phyloP scores from a whole-genome alignment of 2,329 filamentous ascomycete species.

The Aspergillus brasiliensis region DNA sequence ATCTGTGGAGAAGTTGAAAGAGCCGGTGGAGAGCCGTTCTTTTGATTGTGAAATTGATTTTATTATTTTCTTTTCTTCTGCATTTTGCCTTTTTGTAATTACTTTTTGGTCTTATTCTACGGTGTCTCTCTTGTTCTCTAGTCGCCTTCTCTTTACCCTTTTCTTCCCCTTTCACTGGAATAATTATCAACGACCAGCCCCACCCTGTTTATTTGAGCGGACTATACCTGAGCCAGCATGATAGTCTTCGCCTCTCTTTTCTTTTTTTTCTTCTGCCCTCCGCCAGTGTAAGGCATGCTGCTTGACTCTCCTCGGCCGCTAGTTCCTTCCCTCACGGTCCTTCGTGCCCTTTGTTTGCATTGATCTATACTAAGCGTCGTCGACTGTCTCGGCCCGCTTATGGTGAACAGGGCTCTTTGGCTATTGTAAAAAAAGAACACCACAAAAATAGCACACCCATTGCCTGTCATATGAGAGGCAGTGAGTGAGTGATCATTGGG shows the following conservation, averaged over 20 bases:
- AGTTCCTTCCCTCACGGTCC: constrained; percentile 15
- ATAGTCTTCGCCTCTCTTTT: constrained; percentile 19
- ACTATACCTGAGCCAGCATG: constrained; percentile 30
- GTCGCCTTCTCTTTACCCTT: constrained; percentile 10
- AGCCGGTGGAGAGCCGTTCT: constrained; percentile 22
- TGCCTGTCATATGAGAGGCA: constrained; percentile 18
- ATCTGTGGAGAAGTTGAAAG: constrained; percentile 23
- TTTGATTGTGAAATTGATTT: constrained; percentile 13
- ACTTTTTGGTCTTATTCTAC: constrained; percentile 7
- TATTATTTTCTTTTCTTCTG: constrained; percentile 12
- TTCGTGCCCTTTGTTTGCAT: constrained; percentile 11
- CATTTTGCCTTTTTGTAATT: not conserved
- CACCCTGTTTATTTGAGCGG: constrained; percentile 34
- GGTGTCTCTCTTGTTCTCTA: not conserved
- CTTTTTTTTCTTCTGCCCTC: constrained; percentile 16
- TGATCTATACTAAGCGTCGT: not conserved
- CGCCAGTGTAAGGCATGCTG: constrained; percentile 16
- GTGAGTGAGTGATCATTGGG: constrained; percentile 23
- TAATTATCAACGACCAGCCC: constrained; percentile 24
- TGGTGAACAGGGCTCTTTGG: too few species aligned
- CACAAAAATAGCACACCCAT: not conserved
- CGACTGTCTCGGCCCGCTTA: too few species aligned
- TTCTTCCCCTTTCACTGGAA: constrained; percentile 7
- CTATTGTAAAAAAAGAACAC: too few species aligned
- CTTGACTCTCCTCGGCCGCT: constrained; percentile 14